Evolutionary conservation across 2,329 filamentous ascomycete genomes (phyloP).

Genomic region (Penicillium oxalicum): DNA sequence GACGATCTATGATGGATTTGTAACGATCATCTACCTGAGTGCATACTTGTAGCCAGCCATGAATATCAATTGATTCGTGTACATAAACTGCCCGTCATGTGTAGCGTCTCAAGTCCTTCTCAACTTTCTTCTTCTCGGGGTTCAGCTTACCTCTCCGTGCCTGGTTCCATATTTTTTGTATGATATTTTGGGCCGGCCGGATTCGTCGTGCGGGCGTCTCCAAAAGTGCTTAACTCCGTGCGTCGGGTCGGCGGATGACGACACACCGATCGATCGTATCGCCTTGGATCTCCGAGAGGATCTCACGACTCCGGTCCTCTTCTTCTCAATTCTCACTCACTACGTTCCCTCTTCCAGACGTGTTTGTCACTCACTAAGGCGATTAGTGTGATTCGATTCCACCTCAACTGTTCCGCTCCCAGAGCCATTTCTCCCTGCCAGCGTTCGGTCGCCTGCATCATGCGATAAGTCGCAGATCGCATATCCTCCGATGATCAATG

Average conservation of each 20-base stretch:
- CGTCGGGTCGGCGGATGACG: conserved; percentile 15
- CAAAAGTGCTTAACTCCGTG: conserved; percentile 1
- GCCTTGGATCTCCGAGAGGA: conserved; percentile 8
- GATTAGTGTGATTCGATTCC: too few species aligned
- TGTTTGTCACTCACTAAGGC: too few species aligned
- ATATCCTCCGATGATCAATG: conserved; percentile 8
- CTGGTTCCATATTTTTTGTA: too few species aligned
- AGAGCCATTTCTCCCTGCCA: too few species aligned
- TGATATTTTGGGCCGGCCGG: neutral
- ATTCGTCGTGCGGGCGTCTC: neutral
- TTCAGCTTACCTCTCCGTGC: too few species aligned
- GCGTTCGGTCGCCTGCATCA: neutral
- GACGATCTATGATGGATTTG: conserved; percentile 13
- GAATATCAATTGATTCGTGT: too few species aligned
- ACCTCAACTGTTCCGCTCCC: too few species aligned
- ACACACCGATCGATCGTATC: conserved; percentile 6
- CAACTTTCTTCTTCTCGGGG: too few species aligned
- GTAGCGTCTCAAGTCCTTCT: neutral
- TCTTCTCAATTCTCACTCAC: neutral
- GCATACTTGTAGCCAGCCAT: too few species aligned
- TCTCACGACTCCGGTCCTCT: neutral
- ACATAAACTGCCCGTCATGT: too few species aligned
- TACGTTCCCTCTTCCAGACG: too few species aligned
- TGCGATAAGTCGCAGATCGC: conserved; percentile 10
- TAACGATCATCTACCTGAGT: neutral